Percentiles rank a stretch among this genome's conserved stretches.
Evolutionary conservation across 306 rosid genomes (phyloP).

Genomic region (Vicia villosa): DNA sequence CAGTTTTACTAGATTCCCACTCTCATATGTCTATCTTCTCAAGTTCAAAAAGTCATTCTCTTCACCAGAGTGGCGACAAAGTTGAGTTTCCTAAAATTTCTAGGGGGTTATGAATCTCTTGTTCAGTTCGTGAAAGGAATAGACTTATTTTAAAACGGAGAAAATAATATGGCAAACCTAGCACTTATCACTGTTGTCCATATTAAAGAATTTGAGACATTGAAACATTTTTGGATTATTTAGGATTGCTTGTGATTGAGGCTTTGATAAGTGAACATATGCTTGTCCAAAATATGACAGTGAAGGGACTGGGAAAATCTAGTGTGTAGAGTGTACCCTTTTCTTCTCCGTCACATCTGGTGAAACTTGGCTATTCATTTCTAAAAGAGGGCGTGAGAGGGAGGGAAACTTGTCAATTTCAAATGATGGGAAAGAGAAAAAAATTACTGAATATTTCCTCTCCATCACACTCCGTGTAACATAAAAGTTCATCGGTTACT

Average conservation of each 20-base stretch:
- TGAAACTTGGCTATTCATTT: conserved; percentile 13
- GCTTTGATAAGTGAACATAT: conserved; percentile 4
- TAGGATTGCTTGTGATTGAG: conserved; percentile 21
- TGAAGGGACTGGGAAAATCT: not conserved
- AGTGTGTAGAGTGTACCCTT: not conserved
- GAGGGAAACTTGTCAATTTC: conserved; percentile 6
- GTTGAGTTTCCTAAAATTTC: conserved; percentile 21
- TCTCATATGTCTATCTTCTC: conserved; percentile 4
- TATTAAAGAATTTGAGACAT: conserved; percentile 15
- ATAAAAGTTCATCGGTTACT: conserved; percentile 21
- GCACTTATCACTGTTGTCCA: not conserved
- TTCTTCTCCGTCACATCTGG: not conserved
- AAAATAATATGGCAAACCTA: not conserved
- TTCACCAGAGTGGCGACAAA: conserved; percentile 15
- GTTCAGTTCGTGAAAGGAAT: not conserved
- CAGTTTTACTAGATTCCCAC: conserved; percentile 13
- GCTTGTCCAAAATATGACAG: conserved; percentile 10
- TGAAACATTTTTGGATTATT: conserved; percentile 13
- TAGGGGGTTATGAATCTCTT: conserved; percentile 12
- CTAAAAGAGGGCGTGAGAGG: conserved; percentile 2
- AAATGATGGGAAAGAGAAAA: conserved; percentile 8
- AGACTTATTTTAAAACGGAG: not conserved
- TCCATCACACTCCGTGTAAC: conserved; percentile 7
- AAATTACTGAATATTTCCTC: conserved; percentile 28
- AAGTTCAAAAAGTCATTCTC: conserved; percentile 9